Percentiles rank a stretch among this genome's conserved stretches.
phyloP scores from a whole-genome alignment of 805 yeast genomes.

The Cyberlindnera maritima region DNA sequence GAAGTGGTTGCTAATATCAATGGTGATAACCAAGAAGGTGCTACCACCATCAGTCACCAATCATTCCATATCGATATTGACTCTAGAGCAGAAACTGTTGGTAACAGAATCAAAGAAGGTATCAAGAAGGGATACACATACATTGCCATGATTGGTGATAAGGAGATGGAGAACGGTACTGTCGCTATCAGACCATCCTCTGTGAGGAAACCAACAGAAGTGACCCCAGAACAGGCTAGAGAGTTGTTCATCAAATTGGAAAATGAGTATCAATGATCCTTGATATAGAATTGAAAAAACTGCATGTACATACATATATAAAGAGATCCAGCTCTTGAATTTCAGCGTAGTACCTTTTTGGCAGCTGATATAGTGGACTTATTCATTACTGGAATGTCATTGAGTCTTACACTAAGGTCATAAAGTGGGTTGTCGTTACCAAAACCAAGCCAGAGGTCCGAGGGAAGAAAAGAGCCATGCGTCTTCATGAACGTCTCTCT shows the following conservation, averaged over 20 bases:
- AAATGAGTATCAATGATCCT: conserved; percentile 34
- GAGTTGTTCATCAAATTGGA: conserved; percentile 55
- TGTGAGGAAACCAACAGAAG: conserved; percentile 39
- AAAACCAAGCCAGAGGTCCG: conserved; percentile 46
- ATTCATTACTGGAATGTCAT: conserved; percentile 8
- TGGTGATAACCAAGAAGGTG: conserved; percentile 41
- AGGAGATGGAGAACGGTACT: conserved; percentile 59
- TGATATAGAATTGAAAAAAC: neutral
- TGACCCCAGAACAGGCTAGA: conserved; percentile 51
- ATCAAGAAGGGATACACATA: conserved; percentile 70
- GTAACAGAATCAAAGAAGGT: conserved; percentile 78
- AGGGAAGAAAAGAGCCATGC: conserved; percentile 57
- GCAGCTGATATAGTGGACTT: neutral
- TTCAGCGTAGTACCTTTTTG: neutral
- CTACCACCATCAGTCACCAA: conserved; percentile 46
- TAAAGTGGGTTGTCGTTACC: conserved; percentile 29
- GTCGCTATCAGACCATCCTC: conserved; percentile 63
- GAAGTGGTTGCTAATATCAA: conserved; percentile 43
- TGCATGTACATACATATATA: neutral
- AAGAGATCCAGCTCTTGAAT: neutral
- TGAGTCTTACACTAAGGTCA: neutral
- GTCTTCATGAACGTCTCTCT: conserved; percentile 42
- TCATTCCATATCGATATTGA: conserved; percentile 78
- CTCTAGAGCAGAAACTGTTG: conserved; percentile 71
- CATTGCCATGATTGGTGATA: conserved; percentile 83